These are phyloP conservation scores for Aspergillus melleus DNA, from an alignment of 2,329 filamentous ascomycete genomes.

Conservation along the genomic window DNA sequence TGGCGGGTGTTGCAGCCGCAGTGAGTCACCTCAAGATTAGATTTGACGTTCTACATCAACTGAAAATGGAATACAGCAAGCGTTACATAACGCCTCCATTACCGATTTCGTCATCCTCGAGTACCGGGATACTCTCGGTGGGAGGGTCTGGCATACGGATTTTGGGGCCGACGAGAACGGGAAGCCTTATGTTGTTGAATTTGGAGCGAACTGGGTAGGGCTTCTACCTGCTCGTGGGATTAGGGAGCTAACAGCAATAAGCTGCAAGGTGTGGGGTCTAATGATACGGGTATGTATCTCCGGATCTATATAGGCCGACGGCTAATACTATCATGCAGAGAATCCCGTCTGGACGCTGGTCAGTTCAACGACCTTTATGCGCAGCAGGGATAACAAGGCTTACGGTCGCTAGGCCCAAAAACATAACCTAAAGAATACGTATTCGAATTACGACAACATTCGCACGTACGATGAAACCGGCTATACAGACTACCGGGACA, in stretches of 20 bases:
- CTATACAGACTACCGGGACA: slow-evolving; percentile 48
- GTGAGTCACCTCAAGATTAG: slow-evolving; percentile 29
- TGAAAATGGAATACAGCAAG: slow-evolving; percentile 45
- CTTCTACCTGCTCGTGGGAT: too few species aligned
- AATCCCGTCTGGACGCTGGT: slow-evolving; percentile 60
- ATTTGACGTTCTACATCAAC: background rate
- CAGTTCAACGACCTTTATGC: background rate
- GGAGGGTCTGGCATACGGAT: slow-evolving; percentile 57
- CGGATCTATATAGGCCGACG: too few species aligned
- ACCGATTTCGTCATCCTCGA: slow-evolving; percentile 67
- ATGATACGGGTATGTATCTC: slow-evolving; percentile 19
- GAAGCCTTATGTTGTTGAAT: slow-evolving; percentile 59
- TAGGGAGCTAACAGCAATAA: slow-evolving; percentile 12
- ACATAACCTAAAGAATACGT: slow-evolving; percentile 55
- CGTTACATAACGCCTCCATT: slow-evolving; percentile 61
- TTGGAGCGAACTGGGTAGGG: slow-evolving; percentile 66
- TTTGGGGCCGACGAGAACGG: slow-evolving; percentile 57
- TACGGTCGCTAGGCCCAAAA: slow-evolving; percentile 50
- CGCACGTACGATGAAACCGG: slow-evolving; percentile 63
- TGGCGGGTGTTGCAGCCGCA: slow-evolving; percentile 64
- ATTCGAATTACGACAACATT: slow-evolving; percentile 60
- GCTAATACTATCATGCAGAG: slow-evolving; percentile 12
- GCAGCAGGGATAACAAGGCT: too few species aligned
- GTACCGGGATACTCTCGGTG: slow-evolving; percentile 62
- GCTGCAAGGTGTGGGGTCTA: slow-evolving; percentile 44